Evolutionary conservation across 495 filamentous ascomycete genomes (phyloP).

Genomic region (Xylaria bambusicola): DNA sequence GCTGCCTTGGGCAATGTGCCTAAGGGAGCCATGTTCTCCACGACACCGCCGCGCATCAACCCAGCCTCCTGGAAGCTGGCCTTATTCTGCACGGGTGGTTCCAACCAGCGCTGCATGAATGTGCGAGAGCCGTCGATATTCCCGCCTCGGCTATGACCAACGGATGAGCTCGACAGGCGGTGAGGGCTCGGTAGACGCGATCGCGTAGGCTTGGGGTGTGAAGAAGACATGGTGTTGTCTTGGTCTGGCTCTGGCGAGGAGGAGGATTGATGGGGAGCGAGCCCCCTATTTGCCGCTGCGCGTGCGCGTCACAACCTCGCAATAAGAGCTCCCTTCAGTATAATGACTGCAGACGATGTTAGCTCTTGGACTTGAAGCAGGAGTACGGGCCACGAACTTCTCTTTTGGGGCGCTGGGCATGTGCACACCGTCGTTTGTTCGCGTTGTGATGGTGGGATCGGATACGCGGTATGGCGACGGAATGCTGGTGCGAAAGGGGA

Average conservation of each 20-base stretch:
- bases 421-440: constrained; percentile 7
- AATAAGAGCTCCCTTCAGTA: constrained; percentile 10
- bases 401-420: constrained; percentile 12
- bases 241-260: neutral
- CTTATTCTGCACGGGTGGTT: constrained; percentile 66
- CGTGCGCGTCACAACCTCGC: constrained; percentile 18
- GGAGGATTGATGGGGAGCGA: constrained; percentile 12
- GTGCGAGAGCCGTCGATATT: constrained; percentile 34
- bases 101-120: constrained; percentile 64
- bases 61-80: constrained; percentile 72
- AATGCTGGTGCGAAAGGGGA: constrained; percentile 16
- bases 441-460: constrained; percentile 11
- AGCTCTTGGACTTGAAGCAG: constrained; percentile 3
- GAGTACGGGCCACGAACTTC: constrained; percentile 8
- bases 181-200: constrained; percentile 59
- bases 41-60: constrained; percentile 61
- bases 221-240: constrained; percentile 34
- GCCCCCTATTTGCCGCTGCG: constrained; percentile 22
- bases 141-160: constrained; percentile 36
- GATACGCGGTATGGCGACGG: constrained; percentile 19
- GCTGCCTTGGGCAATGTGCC: constrained; percentile 62
- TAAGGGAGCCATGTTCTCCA: constrained; percentile 70
- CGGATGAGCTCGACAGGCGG: constrained; percentile 35
- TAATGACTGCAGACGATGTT: constrained; percentile 1
- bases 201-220: constrained; percentile 44